Percentiles rank a stretch among this genome's conserved stretches.
phyloP scores from a whole-genome alignment of 352 stramenopile species.

The Blastocystis sp. region DNA sequence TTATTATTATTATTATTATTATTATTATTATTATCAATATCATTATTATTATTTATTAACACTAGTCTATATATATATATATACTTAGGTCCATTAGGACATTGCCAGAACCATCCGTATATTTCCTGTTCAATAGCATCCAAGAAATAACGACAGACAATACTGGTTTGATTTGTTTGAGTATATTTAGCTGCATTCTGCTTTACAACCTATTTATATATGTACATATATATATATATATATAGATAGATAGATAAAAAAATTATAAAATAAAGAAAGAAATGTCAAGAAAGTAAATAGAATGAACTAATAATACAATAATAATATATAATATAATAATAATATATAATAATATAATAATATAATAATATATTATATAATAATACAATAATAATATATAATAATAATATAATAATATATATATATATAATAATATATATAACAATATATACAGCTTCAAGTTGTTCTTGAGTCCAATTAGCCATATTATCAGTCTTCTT shows the following conservation, averaged over 20 bases:
- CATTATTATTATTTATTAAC: not conserved
- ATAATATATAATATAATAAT: no score
- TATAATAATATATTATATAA: no score
- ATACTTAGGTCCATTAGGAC: constrained; percentile 55
- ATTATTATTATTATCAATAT: constrained; percentile 5
- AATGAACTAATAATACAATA: no score
- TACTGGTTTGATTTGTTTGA: constrained; percentile 28
- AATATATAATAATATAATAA: no score
- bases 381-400: no score
- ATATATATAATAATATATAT: no score
- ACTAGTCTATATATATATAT: constrained; percentile 52
- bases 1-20: not conserved
- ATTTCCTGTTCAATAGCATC: constrained; percentile 65
- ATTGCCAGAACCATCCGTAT: constrained; percentile 70
- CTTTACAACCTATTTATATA: constrained; percentile 28
- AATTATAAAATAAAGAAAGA: no score
- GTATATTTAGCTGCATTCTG: constrained; percentile 34
- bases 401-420: no score
- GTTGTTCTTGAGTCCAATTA: constrained; percentile 61
- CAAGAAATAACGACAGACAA: constrained; percentile 63
- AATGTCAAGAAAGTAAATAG: no score
- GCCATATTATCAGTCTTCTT: constrained; percentile 47
- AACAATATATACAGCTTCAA: no score
- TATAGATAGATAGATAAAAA: no score
- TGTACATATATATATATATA: no score